Conservation (phyloP, 2,329 filamentous ascomycete genomes). For the Nemania serpens region DNA sequence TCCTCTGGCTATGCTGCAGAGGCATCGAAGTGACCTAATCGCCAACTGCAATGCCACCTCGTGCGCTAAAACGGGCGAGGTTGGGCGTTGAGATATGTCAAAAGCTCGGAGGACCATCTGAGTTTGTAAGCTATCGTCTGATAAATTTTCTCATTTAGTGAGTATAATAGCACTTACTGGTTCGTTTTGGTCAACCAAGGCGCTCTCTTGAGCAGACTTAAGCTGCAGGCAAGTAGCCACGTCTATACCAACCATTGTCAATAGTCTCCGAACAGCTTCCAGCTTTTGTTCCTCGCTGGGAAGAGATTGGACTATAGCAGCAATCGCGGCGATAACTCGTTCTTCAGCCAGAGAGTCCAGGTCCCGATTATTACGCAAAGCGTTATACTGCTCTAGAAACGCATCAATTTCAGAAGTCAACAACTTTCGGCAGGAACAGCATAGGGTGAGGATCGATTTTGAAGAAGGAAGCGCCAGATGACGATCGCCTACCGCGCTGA, state of each 20-base stretch:
- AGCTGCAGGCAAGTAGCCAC: conserved; percentile 52
- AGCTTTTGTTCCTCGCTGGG: conserved; percentile 60
- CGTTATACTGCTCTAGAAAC: conserved; percentile 73
- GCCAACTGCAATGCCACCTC: conserved; percentile 56
- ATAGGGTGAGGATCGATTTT: conserved; percentile 74
- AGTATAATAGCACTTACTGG: conserved; percentile 33
- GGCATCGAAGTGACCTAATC: conserved; percentile 65
- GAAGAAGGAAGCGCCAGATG: conserved; percentile 70
- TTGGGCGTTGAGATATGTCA: conserved; percentile 35
- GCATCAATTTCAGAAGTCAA: conserved; percentile 69
- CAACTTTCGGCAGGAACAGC: conserved; percentile 72
- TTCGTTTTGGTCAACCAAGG: conserved; percentile 33
- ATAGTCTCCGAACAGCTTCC: conserved; percentile 59
- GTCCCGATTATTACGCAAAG: conserved; percentile 62
- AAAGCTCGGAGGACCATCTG: conserved; percentile 39
- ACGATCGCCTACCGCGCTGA: conserved; percentile 67
- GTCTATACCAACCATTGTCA: conserved; percentile 66
- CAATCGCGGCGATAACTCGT: conserved; percentile 73
- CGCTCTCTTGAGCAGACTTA: conserved; percentile 36
- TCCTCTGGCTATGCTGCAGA: conserved; percentile 72
- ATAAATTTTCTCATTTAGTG: conserved; percentile 14
- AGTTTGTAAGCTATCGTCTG: conserved; percentile 27
- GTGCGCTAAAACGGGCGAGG: conserved; percentile 33
- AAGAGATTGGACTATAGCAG: conserved; percentile 75
- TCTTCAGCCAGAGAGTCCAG: conserved; percentile 74